Evolutionary conservation across 805 yeast species (phyloP).

Genomic region (Naumovozyma baii): DNA sequence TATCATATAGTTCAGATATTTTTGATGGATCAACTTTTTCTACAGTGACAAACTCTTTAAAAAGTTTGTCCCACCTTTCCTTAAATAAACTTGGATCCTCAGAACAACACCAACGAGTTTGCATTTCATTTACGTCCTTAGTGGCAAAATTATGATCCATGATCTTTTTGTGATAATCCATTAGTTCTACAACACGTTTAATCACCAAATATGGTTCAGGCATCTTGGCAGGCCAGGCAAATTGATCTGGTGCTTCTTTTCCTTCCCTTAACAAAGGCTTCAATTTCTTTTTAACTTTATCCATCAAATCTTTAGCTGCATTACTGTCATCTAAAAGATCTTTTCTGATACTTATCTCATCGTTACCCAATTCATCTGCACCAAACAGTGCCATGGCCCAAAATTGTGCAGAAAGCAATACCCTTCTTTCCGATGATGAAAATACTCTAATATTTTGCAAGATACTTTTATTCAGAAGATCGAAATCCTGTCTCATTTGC

Average conservation of each 20-base stretch:
- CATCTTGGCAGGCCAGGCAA: slow-evolving; percentile 98
- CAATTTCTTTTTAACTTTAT: slow-evolving; percentile 90
- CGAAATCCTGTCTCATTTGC: slow-evolving; percentile 85
- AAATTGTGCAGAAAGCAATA: slow-evolving; percentile 81
- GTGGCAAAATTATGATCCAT: slow-evolving; percentile 71
- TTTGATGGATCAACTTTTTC: slow-evolving; percentile 97
- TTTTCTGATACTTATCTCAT: slow-evolving; percentile 71
- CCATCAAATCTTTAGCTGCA: slow-evolving; percentile 97
- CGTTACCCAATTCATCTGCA: slow-evolving; percentile 65
- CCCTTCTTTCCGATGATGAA: slow-evolving; percentile 92
- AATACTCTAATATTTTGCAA: slow-evolving; percentile 77
- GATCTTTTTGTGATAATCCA: slow-evolving; percentile 80
- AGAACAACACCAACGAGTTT: slow-evolving; percentile 87
- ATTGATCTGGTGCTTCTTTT: slow-evolving; percentile 92
- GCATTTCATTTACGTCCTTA: slow-evolving; percentile 58
- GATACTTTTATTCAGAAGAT: slow-evolving; percentile 74
- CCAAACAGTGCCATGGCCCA: slow-evolving; percentile 71
- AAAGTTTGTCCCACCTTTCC: slow-evolving; percentile 95
- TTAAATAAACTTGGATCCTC: slow-evolving; percentile 85
- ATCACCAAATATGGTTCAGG: slow-evolving; percentile 95
- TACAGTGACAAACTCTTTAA: slow-evolving; percentile 81
- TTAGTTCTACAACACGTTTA: slow-evolving; percentile 85
- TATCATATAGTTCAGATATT: slow-evolving; percentile 91
- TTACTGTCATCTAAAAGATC: slow-evolving; percentile 91
- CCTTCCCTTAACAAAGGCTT: slow-evolving; percentile 93